Base-by-base conservation (phyloP, 257 asterid genomes). In the Solanum paucissectum region DNA sequence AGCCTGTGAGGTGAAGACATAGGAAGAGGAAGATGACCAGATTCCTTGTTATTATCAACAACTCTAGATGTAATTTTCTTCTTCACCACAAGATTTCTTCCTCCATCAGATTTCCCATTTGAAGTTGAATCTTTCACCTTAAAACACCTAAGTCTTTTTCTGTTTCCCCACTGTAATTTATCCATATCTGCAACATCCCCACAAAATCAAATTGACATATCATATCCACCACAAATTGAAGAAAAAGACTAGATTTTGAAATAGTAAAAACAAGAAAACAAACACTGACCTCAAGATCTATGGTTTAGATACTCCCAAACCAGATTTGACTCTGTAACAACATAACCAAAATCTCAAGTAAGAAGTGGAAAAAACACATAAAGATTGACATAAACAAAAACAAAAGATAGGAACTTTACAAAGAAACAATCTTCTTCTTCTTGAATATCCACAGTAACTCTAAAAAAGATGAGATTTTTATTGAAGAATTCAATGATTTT, bases 11-110 rank as follows among this genome's bases (percentile, higher is more conserved):
- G 95, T 29, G 32, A 29, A 87, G 97, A 91, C 89, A 89, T 90
- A 66, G 94, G 91, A 87, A 93, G 93, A 76, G 86, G 91, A 88
- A 87, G 79, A n/a, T 25, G 66, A 88, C 87, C 88, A 87, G 86
- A 87, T 64, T 49, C 88, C 68, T 73, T 86, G 68, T 88, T 89
- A 87, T 91, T 93, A 76, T 94, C 95, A 92, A 91, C 90, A 82
- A 92, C 93, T 58, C 98, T 87, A 12, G 98, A 95, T 89, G 97
- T 96, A 62, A 92, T 92, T 88, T 87, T 89, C 91, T 87, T 91
- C 89, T 87, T 91, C 40, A 74, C 88, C 38, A 75, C 62, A 46
- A 86, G 76, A 44, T 7, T 0, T 32, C 87, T 73, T 34, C 87
- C 76, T 23, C 83, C 89, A 83, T 87, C 91, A 14, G 89, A 84